phyloP scores from a whole-genome alignment of 2,329 filamentous ascomycete species.

The Podosphaera xanthii region DNA sequence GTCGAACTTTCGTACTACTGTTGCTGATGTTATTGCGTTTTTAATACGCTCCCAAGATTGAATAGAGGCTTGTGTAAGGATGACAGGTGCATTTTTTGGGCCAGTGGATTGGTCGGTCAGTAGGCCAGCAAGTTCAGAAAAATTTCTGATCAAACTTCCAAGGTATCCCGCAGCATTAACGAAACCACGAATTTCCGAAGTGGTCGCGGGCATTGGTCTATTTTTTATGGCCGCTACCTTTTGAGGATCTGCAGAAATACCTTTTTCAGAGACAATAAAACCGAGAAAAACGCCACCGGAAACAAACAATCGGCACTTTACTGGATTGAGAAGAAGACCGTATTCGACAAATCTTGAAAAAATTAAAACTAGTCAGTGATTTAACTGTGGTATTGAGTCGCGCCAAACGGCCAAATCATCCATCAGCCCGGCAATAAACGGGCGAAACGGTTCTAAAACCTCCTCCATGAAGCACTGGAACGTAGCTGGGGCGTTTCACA shows the following conservation, averaged over 20 bases:
- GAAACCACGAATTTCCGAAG: neutral
- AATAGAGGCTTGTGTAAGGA: neutral
- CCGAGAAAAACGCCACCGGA: too few species aligned
- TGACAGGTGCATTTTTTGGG: neutral
- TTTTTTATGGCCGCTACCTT: neutral
- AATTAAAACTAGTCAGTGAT: neutral
- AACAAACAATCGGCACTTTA: too few species aligned
- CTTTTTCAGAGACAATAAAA: too few species aligned
- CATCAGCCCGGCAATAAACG: neutral
- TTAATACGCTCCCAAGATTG: neutral
- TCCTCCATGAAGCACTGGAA: too few species aligned
- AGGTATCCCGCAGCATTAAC: too few species aligned
- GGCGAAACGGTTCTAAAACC: neutral
- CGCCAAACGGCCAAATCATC: neutral
- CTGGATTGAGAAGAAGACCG: too few species aligned
- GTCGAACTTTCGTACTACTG: neutral
- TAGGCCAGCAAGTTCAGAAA: neutral
- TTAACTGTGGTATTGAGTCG: too few species aligned
- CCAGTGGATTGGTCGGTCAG: neutral
- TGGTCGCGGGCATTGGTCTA: neutral
- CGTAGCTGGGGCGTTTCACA: too few species aligned
- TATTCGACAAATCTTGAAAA: neutral
- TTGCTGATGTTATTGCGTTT: neutral
- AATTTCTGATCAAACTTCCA: too few species aligned
- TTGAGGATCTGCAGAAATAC: neutral